Evolutionary conservation across 2,329 filamentous ascomycete species (phyloP).

Genomic region (Hymenoscyphus repandus): DNA sequence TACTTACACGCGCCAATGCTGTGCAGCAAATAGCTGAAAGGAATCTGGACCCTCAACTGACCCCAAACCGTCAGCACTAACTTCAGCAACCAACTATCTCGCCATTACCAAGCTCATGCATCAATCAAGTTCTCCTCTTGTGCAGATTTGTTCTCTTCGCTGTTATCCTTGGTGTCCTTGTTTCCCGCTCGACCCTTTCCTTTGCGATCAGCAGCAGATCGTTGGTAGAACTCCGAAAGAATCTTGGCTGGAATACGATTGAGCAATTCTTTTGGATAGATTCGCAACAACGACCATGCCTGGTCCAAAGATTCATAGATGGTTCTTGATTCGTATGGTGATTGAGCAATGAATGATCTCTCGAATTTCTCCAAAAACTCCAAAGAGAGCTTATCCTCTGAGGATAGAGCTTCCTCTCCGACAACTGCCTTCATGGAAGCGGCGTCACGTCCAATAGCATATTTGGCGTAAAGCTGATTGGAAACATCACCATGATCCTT

Average conservation of each 20-base stretch:
- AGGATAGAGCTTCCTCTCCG: slow-evolving; percentile 91
- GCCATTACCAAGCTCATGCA: slow-evolving; percentile 36
- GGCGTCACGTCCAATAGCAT: slow-evolving; percentile 96
- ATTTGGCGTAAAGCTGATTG: slow-evolving; percentile 99
- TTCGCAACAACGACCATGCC: slow-evolving; percentile 92
- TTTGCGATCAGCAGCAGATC: slow-evolving; percentile 58
- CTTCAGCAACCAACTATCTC: slow-evolving; percentile 8
- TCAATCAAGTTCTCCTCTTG: slow-evolving; percentile 58
- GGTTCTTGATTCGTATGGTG: slow-evolving; percentile 82
- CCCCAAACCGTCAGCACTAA: slow-evolving; percentile 1
- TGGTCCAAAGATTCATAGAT: slow-evolving; percentile 94
- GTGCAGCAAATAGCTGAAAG: slow-evolving; percentile 12
- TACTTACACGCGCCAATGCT: slow-evolving; percentile 18
- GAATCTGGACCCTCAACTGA: neutral
- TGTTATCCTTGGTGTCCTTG: slow-evolving; percentile 37
- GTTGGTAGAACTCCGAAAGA: slow-evolving; percentile 77
- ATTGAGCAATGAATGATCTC: slow-evolving; percentile 87
- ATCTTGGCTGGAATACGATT: slow-evolving; percentile 88
- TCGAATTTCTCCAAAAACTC: slow-evolving; percentile 99
- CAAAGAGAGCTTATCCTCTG: slow-evolving; percentile 94
- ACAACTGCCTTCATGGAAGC: slow-evolving; percentile 99
- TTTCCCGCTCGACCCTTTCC: slow-evolving; percentile 52
- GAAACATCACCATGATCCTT: slow-evolving; percentile 98
- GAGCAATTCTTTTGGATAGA: slow-evolving; percentile 96
- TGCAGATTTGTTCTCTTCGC: slow-evolving; percentile 29